Percentiles rank a stretch among this genome's conserved stretches.
phyloP scores from a whole-genome alignment of 345 rosid species.

The Linum tenue region DNA sequence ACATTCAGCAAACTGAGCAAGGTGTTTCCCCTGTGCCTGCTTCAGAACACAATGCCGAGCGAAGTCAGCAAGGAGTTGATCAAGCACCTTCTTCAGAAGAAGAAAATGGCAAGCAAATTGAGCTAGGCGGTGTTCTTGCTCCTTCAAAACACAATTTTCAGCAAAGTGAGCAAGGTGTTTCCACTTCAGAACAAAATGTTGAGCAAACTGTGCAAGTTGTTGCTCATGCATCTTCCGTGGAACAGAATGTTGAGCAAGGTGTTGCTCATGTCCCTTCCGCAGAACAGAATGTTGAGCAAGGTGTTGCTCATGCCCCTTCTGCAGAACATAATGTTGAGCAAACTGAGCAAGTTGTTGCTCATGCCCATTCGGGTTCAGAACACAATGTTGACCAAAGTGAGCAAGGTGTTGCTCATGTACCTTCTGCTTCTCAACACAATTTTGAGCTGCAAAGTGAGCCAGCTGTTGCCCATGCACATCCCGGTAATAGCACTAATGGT shows the following conservation, averaged over 20 bases:
- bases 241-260: background rate
- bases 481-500: constrained; percentile 21
- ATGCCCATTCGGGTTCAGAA: background rate
- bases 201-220: background rate
- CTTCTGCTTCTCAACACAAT: background rate
- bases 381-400: background rate
- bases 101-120: background rate
- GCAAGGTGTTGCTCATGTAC: background rate
- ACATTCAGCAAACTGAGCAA: background rate
- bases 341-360: background rate
- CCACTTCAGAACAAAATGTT: no score
- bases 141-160: background rate
- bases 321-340: background rate
- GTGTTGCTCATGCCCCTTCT: background rate
- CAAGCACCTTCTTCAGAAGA: background rate
- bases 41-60: background rate
- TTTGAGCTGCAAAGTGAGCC: background rate
- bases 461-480: constrained; percentile 14
- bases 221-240: constrained; percentile 5
- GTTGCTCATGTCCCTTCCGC: background rate
- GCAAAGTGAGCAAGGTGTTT: background rate
- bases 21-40: background rate
- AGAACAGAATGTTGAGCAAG: background rate
- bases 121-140: background rate
- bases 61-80: background rate